Conservation (phyloP, 2,329 filamentous ascomycete genomes). For the Neofusicoccum umdonicola region DNA sequence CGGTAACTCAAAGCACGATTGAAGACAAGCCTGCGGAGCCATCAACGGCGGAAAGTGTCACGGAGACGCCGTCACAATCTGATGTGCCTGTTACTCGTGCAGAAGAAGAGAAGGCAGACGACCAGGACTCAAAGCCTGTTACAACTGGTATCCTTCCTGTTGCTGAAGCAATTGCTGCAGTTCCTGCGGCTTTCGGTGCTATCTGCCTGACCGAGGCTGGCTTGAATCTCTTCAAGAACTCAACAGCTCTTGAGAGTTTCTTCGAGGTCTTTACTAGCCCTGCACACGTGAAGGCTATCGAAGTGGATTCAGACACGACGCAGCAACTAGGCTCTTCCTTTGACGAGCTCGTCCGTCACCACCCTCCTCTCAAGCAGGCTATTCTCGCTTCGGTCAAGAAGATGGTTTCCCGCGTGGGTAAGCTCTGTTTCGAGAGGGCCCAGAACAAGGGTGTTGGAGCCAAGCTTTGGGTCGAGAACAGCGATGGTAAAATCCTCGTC, state of each 20-base stretch:
- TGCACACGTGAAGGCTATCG: conserved; percentile 80
- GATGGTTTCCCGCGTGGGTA: conserved; percentile 80
- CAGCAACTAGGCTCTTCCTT: conserved; percentile 77
- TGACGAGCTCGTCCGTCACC: conserved; percentile 91
- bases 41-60: not conserved
- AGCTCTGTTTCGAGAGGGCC: conserved; percentile 70
- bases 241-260: conserved; percentile 78
- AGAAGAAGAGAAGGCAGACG: not conserved
- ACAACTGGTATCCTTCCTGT: conserved; percentile 81
- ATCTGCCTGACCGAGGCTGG: conserved; percentile 89
- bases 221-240: conserved; percentile 82
- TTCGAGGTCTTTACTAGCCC: conserved; percentile 97
- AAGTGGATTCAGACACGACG: conserved; percentile 69
- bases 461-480: conserved; percentile 67
- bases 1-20: conserved; percentile 59
- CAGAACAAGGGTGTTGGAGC: conserved; percentile 69
- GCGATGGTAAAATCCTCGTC: conserved; percentile 58
- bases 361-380: conserved; percentile 74
- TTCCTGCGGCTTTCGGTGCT: conserved; percentile 85
- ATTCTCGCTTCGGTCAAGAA: conserved; percentile 84
- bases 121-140: conserved; percentile 29
- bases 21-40: conserved; percentile 28
- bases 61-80: not conserved
- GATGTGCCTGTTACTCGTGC: not conserved
- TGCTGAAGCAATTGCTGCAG: conserved; percentile 79